These are phyloP conservation scores for Euphorbia corollata DNA, from an alignment of 441 rosid species.

Conservation along the genomic window DNA sequence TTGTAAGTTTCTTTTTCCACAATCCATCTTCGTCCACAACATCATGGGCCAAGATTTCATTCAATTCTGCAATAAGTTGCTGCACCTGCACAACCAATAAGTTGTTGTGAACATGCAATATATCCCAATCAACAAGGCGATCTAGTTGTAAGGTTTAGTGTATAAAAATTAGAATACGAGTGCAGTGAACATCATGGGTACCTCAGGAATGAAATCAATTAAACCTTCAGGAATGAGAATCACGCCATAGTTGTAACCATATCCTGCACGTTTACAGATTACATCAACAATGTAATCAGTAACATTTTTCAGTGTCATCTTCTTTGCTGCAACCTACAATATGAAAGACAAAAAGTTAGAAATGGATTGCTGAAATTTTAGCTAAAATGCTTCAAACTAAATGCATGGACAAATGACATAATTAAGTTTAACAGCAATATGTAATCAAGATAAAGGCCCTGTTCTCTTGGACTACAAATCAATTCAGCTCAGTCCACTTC, in stretches of 20 bases:
- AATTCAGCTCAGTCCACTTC: too few species aligned
- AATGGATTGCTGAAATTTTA: background rate
- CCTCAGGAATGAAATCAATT: constrained; percentile 98
- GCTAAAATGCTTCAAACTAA: background rate
- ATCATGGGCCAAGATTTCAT: constrained; percentile 83
- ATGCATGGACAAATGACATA: background rate
- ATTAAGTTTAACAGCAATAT: background rate
- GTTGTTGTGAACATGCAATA: constrained; percentile 6
- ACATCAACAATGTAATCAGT: constrained; percentile 85
- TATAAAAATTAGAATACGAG: background rate
- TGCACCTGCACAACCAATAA: constrained; percentile 55
- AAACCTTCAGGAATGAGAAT: constrained; percentile 95
- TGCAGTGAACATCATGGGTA: constrained; percentile 15
- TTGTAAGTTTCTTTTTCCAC: constrained; percentile 84
- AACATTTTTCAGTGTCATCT: constrained; percentile 78
- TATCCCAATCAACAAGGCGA: background rate
- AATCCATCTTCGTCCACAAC: constrained; percentile 67
- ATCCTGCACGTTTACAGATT: constrained; percentile 67
- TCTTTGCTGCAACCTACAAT: constrained; percentile 80
- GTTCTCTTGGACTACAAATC: too few species aligned
- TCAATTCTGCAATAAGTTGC: constrained; percentile 75
- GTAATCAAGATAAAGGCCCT: background rate
- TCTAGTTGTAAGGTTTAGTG: background rate
- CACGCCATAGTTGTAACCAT: constrained; percentile 88
- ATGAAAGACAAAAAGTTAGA: constrained; percentile 4